These are phyloP conservation scores for Kandelia obovata DNA, from an alignment of 345 rosid genomes.

Conservation along the genomic window DNA sequence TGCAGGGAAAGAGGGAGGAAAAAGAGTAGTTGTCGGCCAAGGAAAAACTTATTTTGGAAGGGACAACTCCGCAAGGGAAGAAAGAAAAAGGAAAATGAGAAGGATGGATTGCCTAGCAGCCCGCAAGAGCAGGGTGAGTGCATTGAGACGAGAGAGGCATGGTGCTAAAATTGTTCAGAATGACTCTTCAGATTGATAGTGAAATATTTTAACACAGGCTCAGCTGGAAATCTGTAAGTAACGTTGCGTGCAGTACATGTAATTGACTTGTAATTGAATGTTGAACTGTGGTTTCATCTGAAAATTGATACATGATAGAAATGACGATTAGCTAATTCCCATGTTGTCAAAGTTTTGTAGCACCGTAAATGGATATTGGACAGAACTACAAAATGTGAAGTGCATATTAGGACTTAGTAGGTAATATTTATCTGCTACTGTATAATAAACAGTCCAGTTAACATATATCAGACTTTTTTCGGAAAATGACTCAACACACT, in stretches of 20 bases:
- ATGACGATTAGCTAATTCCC: too few relatives aligned
- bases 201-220: neutral
- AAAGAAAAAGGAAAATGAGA: slow-evolving; percentile 17
- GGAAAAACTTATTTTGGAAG: slow-evolving; percentile 21
- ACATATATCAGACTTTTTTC: too few relatives aligned
- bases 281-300: neutral
- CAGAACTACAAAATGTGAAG: too few relatives aligned
- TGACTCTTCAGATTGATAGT: slow-evolving; percentile 21
- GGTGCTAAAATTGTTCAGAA: slow-evolving; percentile 41
- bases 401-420: too few relatives aligned
- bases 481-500: too few relatives aligned
- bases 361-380: too few relatives aligned
- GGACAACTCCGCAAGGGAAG: slow-evolving; percentile 11
- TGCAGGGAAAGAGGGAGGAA: slow-evolving; percentile 17
- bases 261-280: too few relatives aligned
- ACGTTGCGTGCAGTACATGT: neutral
- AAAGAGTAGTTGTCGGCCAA: slow-evolving; percentile 20
- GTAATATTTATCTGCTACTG: too few relatives aligned
- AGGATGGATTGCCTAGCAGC: slow-evolving; percentile 14
- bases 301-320: neutral
- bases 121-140: slow-evolving; percentile 23
- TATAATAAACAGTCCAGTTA: too few relatives aligned
- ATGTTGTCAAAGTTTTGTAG: too few relatives aligned
- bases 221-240: neutral
- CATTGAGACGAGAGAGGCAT: slow-evolving; percentile 25